Percentiles rank a stretch among this genome's conserved stretches.
These are phyloP conservation scores for Xylariaceae sp. DNA, from an alignment of 2,329 filamentous ascomycete species.

Conservation along the genomic window DNA sequence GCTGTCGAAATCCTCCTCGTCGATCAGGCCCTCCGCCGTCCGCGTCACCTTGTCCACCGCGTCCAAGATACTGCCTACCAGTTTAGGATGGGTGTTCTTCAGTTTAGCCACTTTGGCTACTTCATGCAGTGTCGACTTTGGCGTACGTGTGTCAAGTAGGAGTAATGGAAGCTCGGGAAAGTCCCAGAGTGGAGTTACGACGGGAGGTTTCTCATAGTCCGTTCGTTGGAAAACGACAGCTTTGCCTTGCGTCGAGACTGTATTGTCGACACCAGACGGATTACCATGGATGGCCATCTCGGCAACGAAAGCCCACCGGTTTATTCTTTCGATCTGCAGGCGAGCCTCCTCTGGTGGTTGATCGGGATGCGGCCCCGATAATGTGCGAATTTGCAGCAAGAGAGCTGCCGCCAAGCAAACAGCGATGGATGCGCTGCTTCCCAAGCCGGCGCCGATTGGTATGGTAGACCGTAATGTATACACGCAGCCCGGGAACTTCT, in stretches of 20 bases:
- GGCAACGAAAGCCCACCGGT: slow-evolving; percentile 94
- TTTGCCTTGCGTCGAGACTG: slow-evolving; percentile 88
- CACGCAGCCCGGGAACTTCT: slow-evolving; percentile 72
- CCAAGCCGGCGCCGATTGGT: slow-evolving; percentile 84
- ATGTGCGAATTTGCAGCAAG: slow-evolving; percentile 79
- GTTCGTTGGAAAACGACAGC: slow-evolving; percentile 84
- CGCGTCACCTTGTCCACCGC: slow-evolving; percentile 73
- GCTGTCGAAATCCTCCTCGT: slow-evolving; percentile 63
- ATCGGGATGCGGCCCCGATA: slow-evolving; percentile 87
- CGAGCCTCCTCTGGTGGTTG: slow-evolving; percentile 85
- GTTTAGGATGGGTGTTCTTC: slow-evolving; percentile 65
- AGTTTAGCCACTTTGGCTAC: slow-evolving; percentile 80
- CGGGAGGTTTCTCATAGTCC: slow-evolving; percentile 73
- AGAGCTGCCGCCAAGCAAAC: slow-evolving; percentile 85
- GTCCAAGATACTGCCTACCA: slow-evolving; percentile 78
- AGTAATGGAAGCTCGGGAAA: slow-evolving; percentile 91
- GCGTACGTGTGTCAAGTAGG: slow-evolving; percentile 82
- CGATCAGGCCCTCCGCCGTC: slow-evolving; percentile 51
- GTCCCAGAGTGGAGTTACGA: slow-evolving; percentile 71
- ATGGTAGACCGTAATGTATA: slow-evolving; percentile 93
- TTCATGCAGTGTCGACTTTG: slow-evolving; percentile 80
- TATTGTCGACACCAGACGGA: slow-evolving; percentile 95
- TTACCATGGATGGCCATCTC: slow-evolving; percentile 98
- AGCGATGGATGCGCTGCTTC: slow-evolving; percentile 89
- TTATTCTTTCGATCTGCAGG: slow-evolving; percentile 89